A percentile compares a stretch with the other conserved stretches of the same genome.
Conservation (phyloP, 2,329 filamentous ascomycete species). For the Phaeoacremonium minimum region DNA sequence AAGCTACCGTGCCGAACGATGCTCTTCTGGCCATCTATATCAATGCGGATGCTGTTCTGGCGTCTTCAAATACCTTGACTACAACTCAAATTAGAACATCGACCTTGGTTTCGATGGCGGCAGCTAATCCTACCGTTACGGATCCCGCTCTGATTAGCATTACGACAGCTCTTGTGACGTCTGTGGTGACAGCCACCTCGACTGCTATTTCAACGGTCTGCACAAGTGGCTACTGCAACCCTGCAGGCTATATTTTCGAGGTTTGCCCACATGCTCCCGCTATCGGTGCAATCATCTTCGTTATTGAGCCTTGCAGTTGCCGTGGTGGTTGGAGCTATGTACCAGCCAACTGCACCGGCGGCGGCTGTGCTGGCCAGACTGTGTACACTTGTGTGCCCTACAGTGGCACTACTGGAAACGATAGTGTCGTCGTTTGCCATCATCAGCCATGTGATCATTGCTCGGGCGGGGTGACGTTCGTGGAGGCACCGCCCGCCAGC, state of each 20-base stretch:
- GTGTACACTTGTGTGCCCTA: background rate
- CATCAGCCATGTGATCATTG: background rate
- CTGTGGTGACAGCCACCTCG: background rate
- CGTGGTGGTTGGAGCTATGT: background rate
- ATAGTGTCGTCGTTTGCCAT: background rate
- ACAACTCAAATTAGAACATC: background rate
- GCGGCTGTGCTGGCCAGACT: background rate
- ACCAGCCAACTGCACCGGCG: background rate
- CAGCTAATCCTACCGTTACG: no score
- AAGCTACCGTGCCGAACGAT: background rate
- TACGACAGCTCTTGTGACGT: background rate
- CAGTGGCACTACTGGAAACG: background rate
- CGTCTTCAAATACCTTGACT: background rate
- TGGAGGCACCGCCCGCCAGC: background rate
- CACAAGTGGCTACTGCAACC: background rate
- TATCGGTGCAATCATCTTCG: background rate
- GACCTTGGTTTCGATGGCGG: no score
- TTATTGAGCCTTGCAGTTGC: constrained; percentile 1
- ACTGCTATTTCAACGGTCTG: background rate
- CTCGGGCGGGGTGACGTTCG: constrained; percentile 1
- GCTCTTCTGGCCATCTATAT: constrained; percentile 1
- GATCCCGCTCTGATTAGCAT: background rate
- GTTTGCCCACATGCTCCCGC: background rate
- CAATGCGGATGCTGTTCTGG: background rate
- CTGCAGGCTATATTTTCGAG: background rate